phyloP scores from a whole-genome alignment of 495 filamentous ascomycete genomes.

The Trichoderma erinaceum region DNA sequence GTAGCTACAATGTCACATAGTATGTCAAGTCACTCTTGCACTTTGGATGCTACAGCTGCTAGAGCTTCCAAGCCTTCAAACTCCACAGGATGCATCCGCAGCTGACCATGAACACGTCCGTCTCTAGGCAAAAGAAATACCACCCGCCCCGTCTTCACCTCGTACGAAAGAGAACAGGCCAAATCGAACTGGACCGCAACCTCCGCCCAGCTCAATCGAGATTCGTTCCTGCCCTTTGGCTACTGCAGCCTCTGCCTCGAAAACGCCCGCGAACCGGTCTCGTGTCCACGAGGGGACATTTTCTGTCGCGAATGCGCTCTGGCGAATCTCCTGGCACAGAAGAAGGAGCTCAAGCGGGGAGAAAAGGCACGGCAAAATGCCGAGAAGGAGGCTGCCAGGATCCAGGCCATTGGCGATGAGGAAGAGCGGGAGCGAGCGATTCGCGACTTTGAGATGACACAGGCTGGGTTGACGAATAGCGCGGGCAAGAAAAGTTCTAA shows the following conservation, averaged over 20 bases:
- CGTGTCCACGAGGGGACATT: slow-evolving; percentile 72
- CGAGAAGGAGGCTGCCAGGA: slow-evolving; percentile 49
- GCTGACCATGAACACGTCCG: not conserved
- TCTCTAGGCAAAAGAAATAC: slow-evolving; percentile 81
- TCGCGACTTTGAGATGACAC: slow-evolving; percentile 57
- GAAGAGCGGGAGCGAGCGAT: slow-evolving; percentile 54
- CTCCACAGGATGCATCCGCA: not conserved
- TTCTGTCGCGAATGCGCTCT: slow-evolving; percentile 96
- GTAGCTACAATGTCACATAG: slow-evolving; percentile 48
- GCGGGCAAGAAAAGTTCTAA: slow-evolving; percentile 29
- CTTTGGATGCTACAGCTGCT: not conserved
- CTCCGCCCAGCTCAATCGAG: slow-evolving; percentile 78
- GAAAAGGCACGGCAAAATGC: slow-evolving; percentile 60
- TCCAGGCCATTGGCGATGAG: slow-evolving; percentile 45
- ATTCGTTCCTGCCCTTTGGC: slow-evolving; percentile 89
- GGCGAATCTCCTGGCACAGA: slow-evolving; percentile 80
- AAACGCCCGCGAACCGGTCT: slow-evolving; percentile 73
- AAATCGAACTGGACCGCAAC: slow-evolving; percentile 68
- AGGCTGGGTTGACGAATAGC: slow-evolving; percentile 63
- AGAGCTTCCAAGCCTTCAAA: not conserved
- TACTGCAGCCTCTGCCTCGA: slow-evolving; percentile 86
- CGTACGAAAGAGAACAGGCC: slow-evolving; percentile 78
- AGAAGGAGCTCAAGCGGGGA: slow-evolving; percentile 83
- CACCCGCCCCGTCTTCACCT: slow-evolving; percentile 91
- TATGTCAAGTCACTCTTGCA: slow-evolving; percentile 28